Conservation (phyloP, 2,329 filamentous ascomycete genomes). For the Apiospora pterosperma region DNA sequence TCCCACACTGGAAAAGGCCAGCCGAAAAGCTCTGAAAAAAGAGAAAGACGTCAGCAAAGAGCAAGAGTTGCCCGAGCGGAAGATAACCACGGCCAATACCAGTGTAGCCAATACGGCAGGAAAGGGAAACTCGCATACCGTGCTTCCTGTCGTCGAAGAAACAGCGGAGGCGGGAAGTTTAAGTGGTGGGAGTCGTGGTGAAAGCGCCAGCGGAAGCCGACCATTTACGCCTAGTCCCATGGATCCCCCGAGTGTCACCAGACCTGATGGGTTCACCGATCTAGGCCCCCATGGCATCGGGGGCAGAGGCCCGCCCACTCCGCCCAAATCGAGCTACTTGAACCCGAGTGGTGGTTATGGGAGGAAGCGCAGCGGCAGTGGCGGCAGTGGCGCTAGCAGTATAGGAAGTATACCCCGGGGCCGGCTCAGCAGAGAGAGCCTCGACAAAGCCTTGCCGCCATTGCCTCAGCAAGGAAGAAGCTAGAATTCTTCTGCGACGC, state of each 20-base stretch:
- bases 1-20: slow-evolving; percentile 25
- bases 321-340: slow-evolving; percentile 39
- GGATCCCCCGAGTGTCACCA: slow-evolving; percentile 24
- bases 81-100: slow-evolving; percentile 25
- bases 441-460: slow-evolving; percentile 59
- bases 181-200: slow-evolving; percentile 54
- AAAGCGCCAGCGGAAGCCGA: slow-evolving; percentile 28
- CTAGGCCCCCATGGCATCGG: slow-evolving; percentile 27
- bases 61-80: slow-evolving; percentile 27
- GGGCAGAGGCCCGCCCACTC: slow-evolving; percentile 40
- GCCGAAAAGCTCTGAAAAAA: slow-evolving; percentile 23
- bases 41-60: slow-evolving; percentile 27
- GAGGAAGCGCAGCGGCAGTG: slow-evolving; percentile 22
- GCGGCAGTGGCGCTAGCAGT: slow-evolving; percentile 22
- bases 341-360: slow-evolving; percentile 39
- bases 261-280: slow-evolving; percentile 31
- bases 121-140: slow-evolving; percentile 30
- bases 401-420: slow-evolving; percentile 29
- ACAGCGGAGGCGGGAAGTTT: slow-evolving; percentile 73
- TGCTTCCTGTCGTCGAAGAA: slow-evolving; percentile 84
- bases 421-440: slow-evolving; percentile 50
- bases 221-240: slow-evolving; percentile 31
- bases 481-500: background rate
- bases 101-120: slow-evolving; percentile 18
- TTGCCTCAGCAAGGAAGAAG: slow-evolving; percentile 35